Evolutionary conservation across 805 yeast genomes (phyloP), one percentile per base, ranked within the genome.

Genomic region (Wickerhamomyces strasburgensis): DNA sequence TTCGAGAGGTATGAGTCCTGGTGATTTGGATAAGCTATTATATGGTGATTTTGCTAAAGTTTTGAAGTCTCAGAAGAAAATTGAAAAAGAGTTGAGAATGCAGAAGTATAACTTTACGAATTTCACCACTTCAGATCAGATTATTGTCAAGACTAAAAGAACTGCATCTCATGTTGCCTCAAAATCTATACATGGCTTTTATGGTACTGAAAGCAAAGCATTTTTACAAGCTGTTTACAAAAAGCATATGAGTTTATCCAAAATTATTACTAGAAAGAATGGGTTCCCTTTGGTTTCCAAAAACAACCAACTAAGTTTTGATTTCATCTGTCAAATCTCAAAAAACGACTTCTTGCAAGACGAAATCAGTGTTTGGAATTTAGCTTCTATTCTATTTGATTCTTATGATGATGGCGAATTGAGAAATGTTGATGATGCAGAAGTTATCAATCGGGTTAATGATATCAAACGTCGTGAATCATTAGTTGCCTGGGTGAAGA

Each of bases 331-430:
- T 35, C 35, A 48, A 36, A 29, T 48, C 21, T 40, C 46, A 44
- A 30, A 29, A 8, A 33, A 44, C 6, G 42, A 34, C 6, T 27
- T 45, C 7, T 41, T 49, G 6, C 23, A 40, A 1, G 58, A 59
- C 9, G 67, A 60, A 29, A 45, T 46, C 19, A 50, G 54, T 4
- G 46, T 70, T 10, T 73, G 87, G 75, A 64, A 66, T n/a, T 61
- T 84, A 29, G 73, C 82, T 1, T 72, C 84, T 1, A 68, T 77
- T 15, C 61, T 88, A 29, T 83, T 83, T 58, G 85, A 78, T 52
- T 33, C 62, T 14, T 43, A 51, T 18, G 31, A 33, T 5, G 24
- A 37, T 16, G 44, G 44, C 9, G 46, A 57, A 5, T 31, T 53
- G 5, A 48, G 49, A 5, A 43, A 40, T 8, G 46, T 53, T 14